Evolutionary conservation across 176 grass and related monocot species (phyloP).

Genomic region (Pontederia paniculata): DNA sequence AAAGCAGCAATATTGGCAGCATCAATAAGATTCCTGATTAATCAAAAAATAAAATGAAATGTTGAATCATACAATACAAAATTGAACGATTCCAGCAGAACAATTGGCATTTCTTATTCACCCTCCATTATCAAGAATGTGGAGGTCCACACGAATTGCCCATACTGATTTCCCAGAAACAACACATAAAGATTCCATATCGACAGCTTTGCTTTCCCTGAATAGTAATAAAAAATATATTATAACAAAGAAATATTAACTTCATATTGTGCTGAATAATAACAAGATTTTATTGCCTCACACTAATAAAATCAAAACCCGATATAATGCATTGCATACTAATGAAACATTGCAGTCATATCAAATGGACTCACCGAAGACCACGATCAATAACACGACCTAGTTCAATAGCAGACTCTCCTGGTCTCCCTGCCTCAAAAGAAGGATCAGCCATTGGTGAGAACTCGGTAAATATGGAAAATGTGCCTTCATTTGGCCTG

Average conservation of each 20-base stretch:
- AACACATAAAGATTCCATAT: constrained; percentile 90
- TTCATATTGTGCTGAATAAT: background rate
- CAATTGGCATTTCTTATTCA: constrained; percentile 17
- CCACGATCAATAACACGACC: constrained; percentile 75
- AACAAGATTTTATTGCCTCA: background rate
- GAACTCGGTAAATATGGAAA: constrained; percentile 88
- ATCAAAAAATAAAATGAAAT: background rate
- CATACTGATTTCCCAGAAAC: constrained; percentile 77
- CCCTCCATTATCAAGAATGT: constrained; percentile 95
- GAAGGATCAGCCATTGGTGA: constrained; percentile 91
- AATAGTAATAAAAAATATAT: background rate
- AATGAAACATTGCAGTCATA: background rate
- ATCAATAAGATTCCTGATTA: constrained; percentile 74
- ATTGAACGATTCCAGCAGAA: background rate
- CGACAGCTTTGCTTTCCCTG: constrained; percentile 85
- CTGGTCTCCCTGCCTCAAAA: constrained; percentile 63
- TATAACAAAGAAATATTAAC: background rate
- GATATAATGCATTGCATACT: background rate
- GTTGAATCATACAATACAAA: background rate
- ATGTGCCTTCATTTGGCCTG: constrained; percentile 69
- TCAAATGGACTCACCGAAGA: constrained; percentile 36
- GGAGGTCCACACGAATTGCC: constrained; percentile 69
- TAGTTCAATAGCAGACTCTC: constrained; percentile 71
- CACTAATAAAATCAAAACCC: background rate
- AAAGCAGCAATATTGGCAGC: constrained; percentile 82